Conservation (phyloP, 441 rosid genomes). For the Erysimum pusillum region DNA sequence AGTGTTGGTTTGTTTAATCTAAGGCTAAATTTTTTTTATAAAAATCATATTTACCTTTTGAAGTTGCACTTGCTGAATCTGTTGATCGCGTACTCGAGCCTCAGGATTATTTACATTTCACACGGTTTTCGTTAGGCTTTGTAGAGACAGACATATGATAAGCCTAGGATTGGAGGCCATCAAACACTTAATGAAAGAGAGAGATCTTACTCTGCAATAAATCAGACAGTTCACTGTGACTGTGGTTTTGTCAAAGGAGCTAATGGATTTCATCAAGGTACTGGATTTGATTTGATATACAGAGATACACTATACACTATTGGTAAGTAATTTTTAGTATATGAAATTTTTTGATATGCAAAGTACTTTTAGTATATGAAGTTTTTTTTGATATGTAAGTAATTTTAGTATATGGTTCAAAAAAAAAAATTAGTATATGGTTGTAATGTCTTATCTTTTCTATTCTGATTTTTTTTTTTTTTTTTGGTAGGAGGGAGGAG, state of each 20-base stretch:
- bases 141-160: conserved; percentile 54
- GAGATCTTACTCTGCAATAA: conserved; percentile 65
- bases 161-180: conserved; percentile 82
- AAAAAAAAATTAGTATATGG: too few relatives aligned
- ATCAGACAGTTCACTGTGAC: conserved; percentile 67
- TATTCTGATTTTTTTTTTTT: too few relatives aligned
- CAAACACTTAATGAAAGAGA: conserved; percentile 81
- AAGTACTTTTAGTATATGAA: too few relatives aligned
- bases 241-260: conserved; percentile 83
- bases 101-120: conserved; percentile 53
- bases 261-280: conserved; percentile 61
- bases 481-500: too few relatives aligned
- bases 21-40: not conserved
- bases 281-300: too few relatives aligned
- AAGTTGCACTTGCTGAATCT: conserved; percentile 59
- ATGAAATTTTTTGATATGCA: too few relatives aligned
- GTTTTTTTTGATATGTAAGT: too few relatives aligned
- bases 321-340: too few relatives aligned
- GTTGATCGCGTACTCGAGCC: conserved; percentile 68
- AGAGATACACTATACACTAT: too few relatives aligned
- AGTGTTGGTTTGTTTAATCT: too few relatives aligned
- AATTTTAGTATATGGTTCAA: too few relatives aligned
- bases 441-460: too few relatives aligned
- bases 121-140: conserved; percentile 66
- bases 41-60: conserved; percentile 75